phyloP scores from a whole-genome alignment of 1,139 yeast genomes.

The Zygosaccharomyces pseudobailii region DNA sequence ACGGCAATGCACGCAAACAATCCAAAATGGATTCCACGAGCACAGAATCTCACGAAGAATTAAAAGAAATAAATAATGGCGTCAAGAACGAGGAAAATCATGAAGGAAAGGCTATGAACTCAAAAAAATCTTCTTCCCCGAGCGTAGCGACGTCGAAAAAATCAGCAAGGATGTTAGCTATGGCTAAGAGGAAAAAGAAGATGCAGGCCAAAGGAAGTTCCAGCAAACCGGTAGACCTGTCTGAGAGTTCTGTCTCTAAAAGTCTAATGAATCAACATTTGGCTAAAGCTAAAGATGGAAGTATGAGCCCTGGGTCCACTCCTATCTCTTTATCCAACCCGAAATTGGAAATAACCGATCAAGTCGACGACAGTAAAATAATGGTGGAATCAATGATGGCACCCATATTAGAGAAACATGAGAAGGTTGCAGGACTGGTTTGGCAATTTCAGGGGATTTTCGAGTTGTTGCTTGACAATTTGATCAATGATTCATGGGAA shows the following conservation, averaged over 20 bases:
- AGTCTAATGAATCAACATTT: conserved; percentile 35
- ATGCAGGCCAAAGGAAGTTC: conserved; percentile 63
- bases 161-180: conserved; percentile 84
- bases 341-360: conserved; percentile 64
- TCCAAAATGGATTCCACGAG: conserved; percentile 16
- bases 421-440: conserved; percentile 69
- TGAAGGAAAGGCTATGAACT: conserved; percentile 10
- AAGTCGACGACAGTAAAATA: conserved; percentile 72
- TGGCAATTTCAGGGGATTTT: conserved; percentile 99
- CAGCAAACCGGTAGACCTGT: conserved; percentile 64
- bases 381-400: conserved; percentile 78
- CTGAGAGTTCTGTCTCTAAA: conserved; percentile 72
- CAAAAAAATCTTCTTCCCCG: conserved; percentile 12
- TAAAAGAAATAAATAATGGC: conserved; percentile 15
- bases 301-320: conserved; percentile 15
- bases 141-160: conserved; percentile 26
- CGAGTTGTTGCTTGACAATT: conserved; percentile 71
- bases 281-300: conserved; percentile 1
- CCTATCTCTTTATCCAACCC: conserved; percentile 24
- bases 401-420: conserved; percentile 69
- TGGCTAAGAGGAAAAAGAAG: conserved; percentile 90
- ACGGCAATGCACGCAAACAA: conserved; percentile 11
- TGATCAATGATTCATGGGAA: conserved; percentile 90
- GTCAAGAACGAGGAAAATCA: conserved; percentile 7
- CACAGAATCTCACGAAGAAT: conserved; percentile 16